Evolutionary conservation across 2,329 filamentous ascomycete genomes (phyloP).

Genomic region (Gremmenia infestans): DNA sequence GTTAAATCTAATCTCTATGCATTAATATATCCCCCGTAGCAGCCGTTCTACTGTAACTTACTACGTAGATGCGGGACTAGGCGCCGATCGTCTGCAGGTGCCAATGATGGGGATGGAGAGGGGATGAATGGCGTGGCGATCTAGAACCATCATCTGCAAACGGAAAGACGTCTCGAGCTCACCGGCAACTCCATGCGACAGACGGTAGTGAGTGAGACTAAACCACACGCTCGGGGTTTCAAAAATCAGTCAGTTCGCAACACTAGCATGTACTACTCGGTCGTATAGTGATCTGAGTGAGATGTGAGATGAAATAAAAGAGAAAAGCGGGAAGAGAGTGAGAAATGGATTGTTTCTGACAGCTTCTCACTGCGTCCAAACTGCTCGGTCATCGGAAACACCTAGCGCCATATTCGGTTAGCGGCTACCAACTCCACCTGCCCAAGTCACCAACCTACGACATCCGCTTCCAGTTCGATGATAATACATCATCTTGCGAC

Average conservation of each 20-base stretch:
- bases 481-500: constrained; percentile 9
- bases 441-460: not conserved
- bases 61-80: too few relatives aligned
- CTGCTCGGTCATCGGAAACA: constrained; percentile 6
- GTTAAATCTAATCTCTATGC: not conserved
- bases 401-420: constrained; percentile 1
- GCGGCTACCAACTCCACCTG: not conserved
- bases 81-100: not conserved
- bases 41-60: too few relatives aligned
- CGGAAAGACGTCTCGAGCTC: not conserved
- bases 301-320: not conserved
- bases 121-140: not conserved
- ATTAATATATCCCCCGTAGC: too few relatives aligned
- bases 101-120: not conserved
- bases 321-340: not conserved
- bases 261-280: not conserved
- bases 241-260: too few relatives aligned
- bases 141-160: not conserved
- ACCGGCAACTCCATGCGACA: too few relatives aligned
- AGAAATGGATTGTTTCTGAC: constrained; percentile 6
- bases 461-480: too few relatives aligned
- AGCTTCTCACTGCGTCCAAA: constrained; percentile 9
- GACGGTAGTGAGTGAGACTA: too few relatives aligned
- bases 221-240: too few relatives aligned
- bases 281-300: not conserved